phyloP scores from a whole-genome alignment of 108 stramenopile genomes.

The Conticribra weissflogii region DNA sequence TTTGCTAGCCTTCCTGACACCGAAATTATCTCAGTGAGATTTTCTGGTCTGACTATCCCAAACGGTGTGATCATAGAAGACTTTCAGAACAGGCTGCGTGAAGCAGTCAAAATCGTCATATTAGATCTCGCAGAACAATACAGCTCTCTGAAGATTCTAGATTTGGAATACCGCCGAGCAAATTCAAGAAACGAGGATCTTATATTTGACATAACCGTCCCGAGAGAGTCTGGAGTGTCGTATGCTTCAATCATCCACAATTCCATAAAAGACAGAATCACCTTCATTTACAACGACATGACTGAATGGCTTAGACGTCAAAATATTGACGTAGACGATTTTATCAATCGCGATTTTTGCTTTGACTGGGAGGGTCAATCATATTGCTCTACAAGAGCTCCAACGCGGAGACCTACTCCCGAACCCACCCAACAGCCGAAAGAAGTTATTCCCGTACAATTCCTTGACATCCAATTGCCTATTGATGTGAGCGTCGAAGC shows the following conservation, averaged over 20 bases:
- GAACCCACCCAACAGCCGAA: too few relatives aligned
- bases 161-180: neutral
- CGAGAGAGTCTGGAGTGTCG: neutral
- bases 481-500: too few relatives aligned
- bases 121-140: slow-evolving; percentile 6
- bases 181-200: neutral
- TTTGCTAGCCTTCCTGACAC: neutral
- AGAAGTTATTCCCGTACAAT: too few relatives aligned
- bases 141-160: slow-evolving; percentile 1
- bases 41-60: neutral
- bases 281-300: too few relatives aligned
- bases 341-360: too few relatives aligned
- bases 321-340: too few relatives aligned
- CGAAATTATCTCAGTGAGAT: slow-evolving; percentile 10
- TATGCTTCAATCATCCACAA: neutral
- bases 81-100: neutral
- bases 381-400: too few relatives aligned
- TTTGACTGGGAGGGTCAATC: too few relatives aligned
- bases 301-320: too few relatives aligned
- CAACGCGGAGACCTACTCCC: too few relatives aligned
- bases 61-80: neutral
- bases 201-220: neutral
- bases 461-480: too few relatives aligned
- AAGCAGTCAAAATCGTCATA: neutral
- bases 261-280: neutral